Conservation (phyloP, 2,329 filamentous ascomycete species). For the Fusarium buxicola region DNA sequence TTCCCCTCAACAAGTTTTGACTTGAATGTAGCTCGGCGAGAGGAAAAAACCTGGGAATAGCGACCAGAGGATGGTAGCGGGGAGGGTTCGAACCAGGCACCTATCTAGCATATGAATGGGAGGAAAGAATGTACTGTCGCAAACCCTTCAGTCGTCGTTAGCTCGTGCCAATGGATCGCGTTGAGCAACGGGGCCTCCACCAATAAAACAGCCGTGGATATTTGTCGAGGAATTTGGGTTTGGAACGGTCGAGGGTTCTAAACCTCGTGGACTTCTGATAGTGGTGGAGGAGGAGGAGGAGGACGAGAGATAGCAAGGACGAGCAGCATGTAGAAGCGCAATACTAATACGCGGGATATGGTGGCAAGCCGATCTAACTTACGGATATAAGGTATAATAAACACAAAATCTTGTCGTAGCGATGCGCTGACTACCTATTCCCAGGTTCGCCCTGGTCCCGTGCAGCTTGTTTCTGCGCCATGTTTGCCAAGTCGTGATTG, state of each 20-base stretch:
- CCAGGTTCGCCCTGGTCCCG: not conserved
- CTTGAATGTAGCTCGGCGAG: not conserved
- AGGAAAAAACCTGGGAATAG: not conserved
- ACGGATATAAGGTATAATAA: too few species aligned
- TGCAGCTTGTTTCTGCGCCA: too few species aligned
- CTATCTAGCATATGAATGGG: not conserved
- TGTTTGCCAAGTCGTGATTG: too few species aligned
- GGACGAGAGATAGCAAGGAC: not conserved
- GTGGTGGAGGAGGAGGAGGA: not conserved
- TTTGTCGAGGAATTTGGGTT: not conserved
- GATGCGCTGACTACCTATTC: not conserved
- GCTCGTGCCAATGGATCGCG: not conserved
- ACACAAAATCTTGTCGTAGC: not conserved
- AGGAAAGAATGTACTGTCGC: too few species aligned
- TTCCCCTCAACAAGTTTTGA: not conserved
- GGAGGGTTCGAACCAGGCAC: too few species aligned
- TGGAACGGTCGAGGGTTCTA: conserved; percentile 17
- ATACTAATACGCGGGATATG: too few species aligned
- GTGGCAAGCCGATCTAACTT: too few species aligned
- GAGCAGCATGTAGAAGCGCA: not conserved
- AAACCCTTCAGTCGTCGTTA: too few species aligned
- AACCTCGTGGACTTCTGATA: conserved; percentile 1
- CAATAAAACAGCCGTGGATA: conserved; percentile 3
- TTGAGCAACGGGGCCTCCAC: not conserved
- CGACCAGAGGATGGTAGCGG: too few species aligned